Base-by-base conservation (phyloP, 176 grass and related monocot genomes). In the Pharus latifolius region DNA sequence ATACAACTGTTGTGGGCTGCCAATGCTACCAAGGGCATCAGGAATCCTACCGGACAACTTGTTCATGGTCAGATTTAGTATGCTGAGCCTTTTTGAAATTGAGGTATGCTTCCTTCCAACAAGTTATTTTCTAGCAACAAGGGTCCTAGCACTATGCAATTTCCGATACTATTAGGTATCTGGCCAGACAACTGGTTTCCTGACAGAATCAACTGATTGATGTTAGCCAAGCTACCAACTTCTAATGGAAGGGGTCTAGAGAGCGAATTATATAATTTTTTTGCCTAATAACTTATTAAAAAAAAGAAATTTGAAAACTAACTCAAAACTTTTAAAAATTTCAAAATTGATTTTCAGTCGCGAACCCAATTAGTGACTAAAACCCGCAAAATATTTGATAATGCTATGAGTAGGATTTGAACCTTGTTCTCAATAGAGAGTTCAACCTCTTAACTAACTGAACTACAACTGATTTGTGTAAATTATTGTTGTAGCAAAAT, bases 51-150 rank as follows among this genome's bases (percentile, higher is more conserved):
- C 62, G 3, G 61, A 74, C 27, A 85, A 54, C 2, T 43, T 66
- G 10, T 85, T 84, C 13, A 5, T 19, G 0, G 67, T 78, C 14
- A 77, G 26, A 14, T 85, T 69, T 42, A 85, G 16, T 25, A 6
- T 15, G 27, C 25, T 31, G n/a, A 79, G 69, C 1, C 70, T 67
- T 33, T 62, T 73, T 52, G 20, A 7, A 57, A 67, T 2, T 2
- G 7, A 62, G 79, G 79, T 78, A 83, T 79, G 30, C 19, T 37
- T 56, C 79, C 84, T 24, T 56, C 44, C 38, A 88, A 66, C 2
- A 34, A 63, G 53, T 87, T 87, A 0, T 19, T 60, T 35, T 69
- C 79, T 33, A 79, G 19, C 56, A 45, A 54, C 8, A 88, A 65
- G 2, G 4, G 14, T 55, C 67, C 33, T 48, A 88, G 51, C 6